Percentiles rank a stretch among this genome's conserved stretches.
Conservation (phyloP, 352 stramenopile genomes). For the Globisporangium irregulare region DNA sequence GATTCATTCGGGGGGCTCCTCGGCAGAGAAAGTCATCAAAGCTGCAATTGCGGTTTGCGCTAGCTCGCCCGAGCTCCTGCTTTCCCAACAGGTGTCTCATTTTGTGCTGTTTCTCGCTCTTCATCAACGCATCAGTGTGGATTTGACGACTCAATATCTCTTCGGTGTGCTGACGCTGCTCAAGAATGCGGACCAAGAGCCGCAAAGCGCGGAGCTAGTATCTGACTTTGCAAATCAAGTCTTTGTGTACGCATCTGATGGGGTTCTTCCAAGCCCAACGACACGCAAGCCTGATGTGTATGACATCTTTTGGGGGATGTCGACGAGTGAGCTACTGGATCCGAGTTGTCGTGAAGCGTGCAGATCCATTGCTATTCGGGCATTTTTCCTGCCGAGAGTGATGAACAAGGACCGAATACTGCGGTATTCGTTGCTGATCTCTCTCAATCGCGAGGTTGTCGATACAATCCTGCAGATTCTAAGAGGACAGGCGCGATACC, state of each 20-base stretch:
- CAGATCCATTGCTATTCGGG: neutral
- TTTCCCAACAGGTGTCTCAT: neutral
- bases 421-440: constrained; percentile 5
- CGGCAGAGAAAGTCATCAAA: neutral
- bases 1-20: neutral
- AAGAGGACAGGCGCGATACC: neutral
- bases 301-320: constrained; percentile 8
- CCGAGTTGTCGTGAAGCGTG: neutral
- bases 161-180: neutral
- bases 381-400: constrained; percentile 6
- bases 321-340: constrained; percentile 1
- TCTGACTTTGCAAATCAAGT: constrained; percentile 1
- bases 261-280: neutral
- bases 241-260: neutral
- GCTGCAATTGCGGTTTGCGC: neutral
- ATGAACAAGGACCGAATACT: constrained; percentile 8
- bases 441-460: constrained; percentile 2
- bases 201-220: neutral
- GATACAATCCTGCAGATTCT: neutral
- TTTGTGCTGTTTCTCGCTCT: constrained; percentile 1
- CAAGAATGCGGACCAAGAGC: neutral
- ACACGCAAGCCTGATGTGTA: neutral
- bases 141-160: neutral
- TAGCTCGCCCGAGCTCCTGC: neutral
- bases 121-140: neutral